A percentile compares a stretch with the other conserved stretches of the same genome.
Conservation (phyloP, 2,329 filamentous ascomycete species). For the Aspergillus oerlinghausenensis region DNA sequence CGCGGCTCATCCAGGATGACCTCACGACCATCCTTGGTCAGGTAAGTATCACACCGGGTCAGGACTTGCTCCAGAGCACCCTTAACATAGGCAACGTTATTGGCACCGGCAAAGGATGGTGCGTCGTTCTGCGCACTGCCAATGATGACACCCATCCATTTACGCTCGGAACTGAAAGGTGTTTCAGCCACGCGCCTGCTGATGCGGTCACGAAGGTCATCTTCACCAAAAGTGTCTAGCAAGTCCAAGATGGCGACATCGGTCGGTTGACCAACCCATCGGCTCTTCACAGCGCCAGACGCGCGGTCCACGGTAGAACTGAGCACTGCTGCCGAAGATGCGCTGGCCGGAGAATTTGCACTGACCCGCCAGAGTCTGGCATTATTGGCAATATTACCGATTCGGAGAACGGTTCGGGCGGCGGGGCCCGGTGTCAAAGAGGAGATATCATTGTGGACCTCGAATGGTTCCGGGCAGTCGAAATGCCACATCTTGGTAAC, state of each 20-base stretch:
- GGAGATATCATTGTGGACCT: slow-evolving; percentile 52
- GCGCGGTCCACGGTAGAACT: slow-evolving; percentile 69
- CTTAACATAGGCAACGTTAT: slow-evolving; percentile 90
- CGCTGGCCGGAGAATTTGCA: slow-evolving; percentile 65
- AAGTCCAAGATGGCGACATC: slow-evolving; percentile 96
- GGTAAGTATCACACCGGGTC: slow-evolving; percentile 81
- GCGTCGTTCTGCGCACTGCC: slow-evolving; percentile 51
- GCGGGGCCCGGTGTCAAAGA: slow-evolving; percentile 63
- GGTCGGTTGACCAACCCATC: slow-evolving; percentile 95
- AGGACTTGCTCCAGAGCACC: slow-evolving; percentile 86
- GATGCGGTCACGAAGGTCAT: slow-evolving; percentile 82
- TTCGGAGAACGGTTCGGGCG: slow-evolving; percentile 74
- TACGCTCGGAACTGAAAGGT: slow-evolving; percentile 93
- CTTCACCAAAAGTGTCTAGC: slow-evolving; percentile 83
- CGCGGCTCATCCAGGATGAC: slow-evolving; percentile 74
- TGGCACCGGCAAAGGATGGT: slow-evolving; percentile 48
- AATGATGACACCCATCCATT: slow-evolving; percentile 98
- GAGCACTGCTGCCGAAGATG: slow-evolving; percentile 71
- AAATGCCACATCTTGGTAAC: slow-evolving; percentile 96
- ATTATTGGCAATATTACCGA: slow-evolving; percentile 96
- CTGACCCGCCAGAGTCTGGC: slow-evolving; percentile 71
- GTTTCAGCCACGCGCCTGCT: slow-evolving; percentile 80
- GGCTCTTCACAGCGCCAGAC: slow-evolving; percentile 65
- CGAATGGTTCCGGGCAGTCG: slow-evolving; percentile 56
- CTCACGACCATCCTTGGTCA: slow-evolving; percentile 80